Percentiles rank a stretch among this genome's conserved stretches.
Conservation (phyloP, 768 basidiomycete species). For the Mycena chlorophos region DNA sequence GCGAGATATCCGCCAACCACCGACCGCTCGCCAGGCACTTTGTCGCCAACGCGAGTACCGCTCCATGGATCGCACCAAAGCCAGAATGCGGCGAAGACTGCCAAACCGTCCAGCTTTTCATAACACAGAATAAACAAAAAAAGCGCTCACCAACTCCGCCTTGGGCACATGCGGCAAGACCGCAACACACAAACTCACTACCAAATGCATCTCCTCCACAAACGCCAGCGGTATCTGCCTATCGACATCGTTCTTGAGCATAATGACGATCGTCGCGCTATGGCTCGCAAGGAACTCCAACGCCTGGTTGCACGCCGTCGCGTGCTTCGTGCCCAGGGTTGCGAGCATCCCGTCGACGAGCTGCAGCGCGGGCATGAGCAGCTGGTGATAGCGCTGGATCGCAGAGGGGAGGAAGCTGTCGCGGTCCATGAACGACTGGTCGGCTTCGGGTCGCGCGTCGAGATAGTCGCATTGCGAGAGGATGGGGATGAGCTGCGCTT, state of each 20-base stretch:
- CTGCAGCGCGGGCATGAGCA: constrained; percentile 85
- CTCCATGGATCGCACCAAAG: constrained; percentile 83
- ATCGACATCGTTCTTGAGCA: constrained; percentile 74
- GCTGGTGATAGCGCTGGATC: constrained; percentile 86
- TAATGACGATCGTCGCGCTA: constrained; percentile 77
- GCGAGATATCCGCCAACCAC: constrained; percentile 58
- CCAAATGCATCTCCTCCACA: constrained; percentile 77
- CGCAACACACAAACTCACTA: constrained; percentile 69
- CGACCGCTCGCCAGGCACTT: constrained; percentile 61
- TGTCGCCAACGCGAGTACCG: constrained; percentile 74
- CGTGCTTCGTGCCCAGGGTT: constrained; percentile 69
- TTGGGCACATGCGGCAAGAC: constrained; percentile 73
- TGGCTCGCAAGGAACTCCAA: constrained; percentile 82
- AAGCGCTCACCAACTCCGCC: constrained; percentile 68
- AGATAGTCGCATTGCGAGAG: constrained; percentile 86
- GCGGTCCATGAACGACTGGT: constrained; percentile 79
- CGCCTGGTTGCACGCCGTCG: constrained; percentile 70
- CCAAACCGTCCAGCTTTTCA: constrained; percentile 6
- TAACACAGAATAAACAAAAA: neutral
- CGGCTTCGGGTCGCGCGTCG: constrained; percentile 79
- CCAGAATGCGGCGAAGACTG: constrained; percentile 70
- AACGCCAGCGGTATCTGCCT: constrained; percentile 61
- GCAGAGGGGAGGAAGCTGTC: constrained; percentile 88
- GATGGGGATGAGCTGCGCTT: constrained; percentile 70
- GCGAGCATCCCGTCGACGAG: constrained; percentile 75